phyloP scores from a whole-genome alignment of 2,329 filamentous ascomycete species.

The Cercospora sesami region DNA sequence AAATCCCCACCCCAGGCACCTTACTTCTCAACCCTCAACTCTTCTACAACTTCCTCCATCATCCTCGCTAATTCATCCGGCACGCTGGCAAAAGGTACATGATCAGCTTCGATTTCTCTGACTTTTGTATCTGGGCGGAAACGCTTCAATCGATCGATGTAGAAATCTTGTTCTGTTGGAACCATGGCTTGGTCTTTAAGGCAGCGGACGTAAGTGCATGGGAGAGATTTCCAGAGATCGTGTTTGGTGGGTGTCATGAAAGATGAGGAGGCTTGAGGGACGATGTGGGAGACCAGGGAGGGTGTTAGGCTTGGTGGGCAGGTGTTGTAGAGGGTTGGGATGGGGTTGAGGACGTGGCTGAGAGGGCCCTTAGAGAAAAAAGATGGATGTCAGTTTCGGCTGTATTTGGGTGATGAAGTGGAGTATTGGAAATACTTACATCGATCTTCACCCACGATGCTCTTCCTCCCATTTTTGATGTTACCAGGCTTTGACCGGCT shows the following conservation, averaged over 20 bases:
- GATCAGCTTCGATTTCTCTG: constrained; percentile 19
- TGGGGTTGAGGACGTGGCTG: constrained; percentile 16
- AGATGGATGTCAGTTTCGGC: not conserved
- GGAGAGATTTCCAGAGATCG: constrained; percentile 18
- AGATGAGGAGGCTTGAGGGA: constrained; percentile 19
- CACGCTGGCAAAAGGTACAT: constrained; percentile 20
- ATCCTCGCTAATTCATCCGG: constrained; percentile 15
- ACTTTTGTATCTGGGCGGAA: constrained; percentile 2
- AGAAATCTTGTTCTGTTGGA: constrained; percentile 21
- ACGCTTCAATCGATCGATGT: constrained; percentile 11
- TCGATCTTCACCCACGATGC: constrained; percentile 24
- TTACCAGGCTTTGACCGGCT: constrained; percentile 20
- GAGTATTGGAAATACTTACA: not conserved
- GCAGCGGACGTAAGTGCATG: constrained; percentile 21
- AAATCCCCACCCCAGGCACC: too few relatives aligned
- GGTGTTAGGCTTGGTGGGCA: not conserved
- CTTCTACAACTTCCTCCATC: constrained; percentile 15
- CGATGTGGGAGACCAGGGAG: constrained; percentile 11
- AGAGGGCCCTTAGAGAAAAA: constrained; percentile 9
- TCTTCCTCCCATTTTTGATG: constrained; percentile 18
- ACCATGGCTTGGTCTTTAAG: constrained; percentile 22
- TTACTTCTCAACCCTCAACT: constrained; percentile 8
- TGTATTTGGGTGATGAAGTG: too few relatives aligned
- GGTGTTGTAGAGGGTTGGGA: constrained; percentile 19
- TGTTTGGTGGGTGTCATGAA: constrained; percentile 16